Conservation (phyloP, 179 eudicot species). For the Beta corolliflora region DNA sequence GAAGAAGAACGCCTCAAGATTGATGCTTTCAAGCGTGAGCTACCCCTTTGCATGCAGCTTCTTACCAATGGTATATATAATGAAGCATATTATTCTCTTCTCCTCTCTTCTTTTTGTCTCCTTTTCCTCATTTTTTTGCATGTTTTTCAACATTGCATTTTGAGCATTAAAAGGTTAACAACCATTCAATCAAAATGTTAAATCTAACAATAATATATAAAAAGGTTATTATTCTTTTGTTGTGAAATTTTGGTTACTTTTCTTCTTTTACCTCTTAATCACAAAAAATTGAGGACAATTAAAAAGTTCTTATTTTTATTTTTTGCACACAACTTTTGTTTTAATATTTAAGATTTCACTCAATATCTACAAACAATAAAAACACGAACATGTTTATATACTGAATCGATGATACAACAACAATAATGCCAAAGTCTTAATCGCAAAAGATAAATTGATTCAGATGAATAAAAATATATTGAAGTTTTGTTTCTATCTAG, state of each 20-base stretch:
- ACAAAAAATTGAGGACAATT: background rate
- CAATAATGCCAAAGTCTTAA: no score
- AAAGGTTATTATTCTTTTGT: background rate
- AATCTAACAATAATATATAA: background rate
- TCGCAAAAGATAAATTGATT: background rate
- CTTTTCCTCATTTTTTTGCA: constrained; percentile 19
- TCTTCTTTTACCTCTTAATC: background rate
- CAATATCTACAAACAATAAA: constrained; percentile 1
- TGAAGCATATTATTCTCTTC: constrained; percentile 15
- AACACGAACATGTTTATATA: background rate
- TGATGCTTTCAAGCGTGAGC: constrained; percentile 96
- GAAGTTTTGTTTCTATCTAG: constrained; percentile 9
- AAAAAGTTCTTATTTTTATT: constrained; percentile 24
- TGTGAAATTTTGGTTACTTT: background rate
- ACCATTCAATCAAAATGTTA: background rate
- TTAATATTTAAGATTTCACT: constrained; percentile 22
- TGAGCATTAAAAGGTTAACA: background rate
- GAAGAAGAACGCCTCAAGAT: constrained; percentile 94
- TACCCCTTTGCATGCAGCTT: constrained; percentile 96
- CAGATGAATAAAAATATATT: background rate
- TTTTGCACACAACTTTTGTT: constrained; percentile 31
- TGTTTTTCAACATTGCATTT: constrained; percentile 1
- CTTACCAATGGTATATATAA: constrained; percentile 70
- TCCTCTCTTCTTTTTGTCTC: constrained; percentile 12
- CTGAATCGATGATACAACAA: background rate